Percentiles rank a stretch among this genome's conserved stretches.
Conservation (phyloP, 1,284 basidiomycete genomes). For the Microstroma glucosiphilum region DNA sequence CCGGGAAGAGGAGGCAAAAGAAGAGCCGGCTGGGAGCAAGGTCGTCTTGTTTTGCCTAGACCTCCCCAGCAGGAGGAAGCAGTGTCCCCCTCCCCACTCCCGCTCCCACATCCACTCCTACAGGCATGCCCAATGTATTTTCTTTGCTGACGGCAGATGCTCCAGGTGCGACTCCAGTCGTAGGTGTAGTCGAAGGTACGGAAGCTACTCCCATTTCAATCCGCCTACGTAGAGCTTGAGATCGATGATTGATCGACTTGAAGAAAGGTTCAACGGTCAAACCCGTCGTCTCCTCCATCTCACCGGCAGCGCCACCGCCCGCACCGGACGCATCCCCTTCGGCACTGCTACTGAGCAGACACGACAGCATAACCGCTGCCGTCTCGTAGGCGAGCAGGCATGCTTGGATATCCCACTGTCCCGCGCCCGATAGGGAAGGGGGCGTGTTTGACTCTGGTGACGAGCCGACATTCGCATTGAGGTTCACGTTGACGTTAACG, state of each 20-base stretch:
- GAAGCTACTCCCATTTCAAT: neutral
- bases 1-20: too few relatives aligned
- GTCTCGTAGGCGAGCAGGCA: slow-evolving; percentile 92
- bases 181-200: too few relatives aligned
- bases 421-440: slow-evolving; percentile 7
- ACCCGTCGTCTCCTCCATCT: neutral
- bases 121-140: too few relatives aligned
- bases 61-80: too few relatives aligned
- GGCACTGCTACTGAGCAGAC: neutral
- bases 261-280: neutral
- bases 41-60: too few relatives aligned
- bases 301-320: neutral
- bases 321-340: neutral
- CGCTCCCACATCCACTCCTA: too few relatives aligned
- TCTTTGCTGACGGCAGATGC: too few relatives aligned
- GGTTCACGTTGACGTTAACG: neutral
- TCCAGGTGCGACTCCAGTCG: too few relatives aligned
- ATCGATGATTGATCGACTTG: neutral
- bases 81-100: too few relatives aligned
- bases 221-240: neutral
- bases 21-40: too few relatives aligned
- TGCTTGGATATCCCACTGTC: slow-evolving; percentile 65
- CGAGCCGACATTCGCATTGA: neutral
- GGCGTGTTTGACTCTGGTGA: neutral
- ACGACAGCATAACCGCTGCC: slow-evolving; percentile 72